Base-by-base conservation (phyloP, 2,329 filamentous ascomycete genomes). In the Sphaerostilbella broomeana region DNA sequence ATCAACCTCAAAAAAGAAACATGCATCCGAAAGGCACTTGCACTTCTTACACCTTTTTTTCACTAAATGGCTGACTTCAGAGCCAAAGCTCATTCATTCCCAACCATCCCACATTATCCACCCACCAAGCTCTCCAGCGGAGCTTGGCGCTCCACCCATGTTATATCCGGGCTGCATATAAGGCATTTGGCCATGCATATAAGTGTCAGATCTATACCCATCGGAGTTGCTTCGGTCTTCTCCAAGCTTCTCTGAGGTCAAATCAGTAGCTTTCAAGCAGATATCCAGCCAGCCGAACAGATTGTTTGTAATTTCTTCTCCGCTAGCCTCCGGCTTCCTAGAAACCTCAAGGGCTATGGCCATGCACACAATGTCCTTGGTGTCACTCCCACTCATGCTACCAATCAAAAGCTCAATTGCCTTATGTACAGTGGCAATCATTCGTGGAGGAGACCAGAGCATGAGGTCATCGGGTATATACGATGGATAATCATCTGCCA, bases 291-390 rank as follows among this genome's bases (percentile, higher is more conserved):
- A 60, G 4, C 54, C 47, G 38, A 63, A 61, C 10, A 73, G 53
- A 1, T 61, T 64, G 12, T 55, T 56, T 12, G 61, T 59, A 30
- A 70, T 64, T 13, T 66, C 63, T 12, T 70, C 64, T 5, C 59
- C 47, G 30, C 61, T 64, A 32, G 65, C 57, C 27, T 72, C 67
- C 1, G 56, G 50, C 5, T 50, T 61, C 39, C 62, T 62, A 20
- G 70, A 70, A 8, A 63, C 67, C 43, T 69, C 59, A 34, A 74
- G 55, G 19, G 72, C 70, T 1, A 72, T 58, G 3, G 65, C 58
- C n/a, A 75, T 54, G 27, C 64, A 65, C 6, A 74, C 52, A 9
- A 74, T 63, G 38, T 74, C 72, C 51, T 72, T 69, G 16, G 70
- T 54, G 39, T 74, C 70, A 25, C 65, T 65, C n/a, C 67, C 67